Conservation (phyloP, 2,329 filamentous ascomycete species). For the Stromatinia cepivora region DNA sequence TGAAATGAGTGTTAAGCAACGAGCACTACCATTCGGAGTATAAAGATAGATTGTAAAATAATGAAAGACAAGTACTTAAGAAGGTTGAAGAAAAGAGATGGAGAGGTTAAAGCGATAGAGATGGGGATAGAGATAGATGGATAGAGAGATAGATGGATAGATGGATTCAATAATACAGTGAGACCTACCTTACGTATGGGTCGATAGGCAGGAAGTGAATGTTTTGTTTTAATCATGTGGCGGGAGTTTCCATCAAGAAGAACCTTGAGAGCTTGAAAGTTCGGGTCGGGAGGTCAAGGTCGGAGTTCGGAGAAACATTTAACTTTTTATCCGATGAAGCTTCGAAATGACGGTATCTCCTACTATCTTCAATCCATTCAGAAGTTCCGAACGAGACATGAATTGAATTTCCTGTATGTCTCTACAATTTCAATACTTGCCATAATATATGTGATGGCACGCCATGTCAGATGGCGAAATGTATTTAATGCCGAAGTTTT, state of each 20-base stretch:
- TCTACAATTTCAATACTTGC: not conserved
- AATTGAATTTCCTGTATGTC: not conserved
- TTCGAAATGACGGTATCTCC: not conserved
- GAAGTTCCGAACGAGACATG: not conserved
- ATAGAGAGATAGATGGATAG: not conserved
- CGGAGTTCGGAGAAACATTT: conserved; percentile 13
- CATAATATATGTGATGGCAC: conserved; percentile 5
- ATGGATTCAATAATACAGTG: not conserved
- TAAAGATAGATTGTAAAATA: not conserved
- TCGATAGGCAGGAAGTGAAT: not conserved
- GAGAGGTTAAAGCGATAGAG: not conserved
- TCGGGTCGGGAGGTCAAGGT: not conserved
- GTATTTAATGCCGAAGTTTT: not conserved
- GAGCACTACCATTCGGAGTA: not conserved
- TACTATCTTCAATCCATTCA: too few species aligned
- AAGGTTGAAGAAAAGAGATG: not conserved
- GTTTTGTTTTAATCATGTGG: conserved; percentile 19
- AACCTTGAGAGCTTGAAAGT: not conserved
- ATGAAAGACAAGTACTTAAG: not conserved
- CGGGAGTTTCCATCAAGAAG: not conserved
- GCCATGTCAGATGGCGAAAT: not conserved
- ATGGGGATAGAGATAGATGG: not conserved
- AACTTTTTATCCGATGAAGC: conserved; percentile 2
- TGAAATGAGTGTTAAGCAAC: not conserved
- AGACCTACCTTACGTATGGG: not conserved